phyloP scores from a whole-genome alignment of 2,329 filamentous ascomycete species.

The Beauveria scarabaeidicola region DNA sequence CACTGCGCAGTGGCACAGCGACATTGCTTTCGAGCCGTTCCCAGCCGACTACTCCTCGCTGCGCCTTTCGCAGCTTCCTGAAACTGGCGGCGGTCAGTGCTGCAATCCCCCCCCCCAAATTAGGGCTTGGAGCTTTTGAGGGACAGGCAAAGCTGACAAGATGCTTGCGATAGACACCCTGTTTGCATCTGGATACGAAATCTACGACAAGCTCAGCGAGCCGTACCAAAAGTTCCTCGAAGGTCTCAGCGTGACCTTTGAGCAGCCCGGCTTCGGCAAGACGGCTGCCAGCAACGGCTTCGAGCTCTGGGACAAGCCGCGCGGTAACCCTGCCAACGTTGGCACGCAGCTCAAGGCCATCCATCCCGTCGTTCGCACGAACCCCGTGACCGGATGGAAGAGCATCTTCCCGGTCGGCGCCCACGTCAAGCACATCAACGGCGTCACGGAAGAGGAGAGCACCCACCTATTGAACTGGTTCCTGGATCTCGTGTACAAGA shows the following conservation, averaged over 20 bases:
- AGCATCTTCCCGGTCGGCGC: slow-evolving; percentile 43
- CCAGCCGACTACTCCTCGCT: slow-evolving; percentile 56
- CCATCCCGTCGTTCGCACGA: slow-evolving; percentile 48
- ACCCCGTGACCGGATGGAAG: slow-evolving; percentile 52
- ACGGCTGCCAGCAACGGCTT: slow-evolving; percentile 37
- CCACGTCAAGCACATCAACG: slow-evolving; percentile 43
- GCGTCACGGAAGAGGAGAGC: slow-evolving; percentile 38
- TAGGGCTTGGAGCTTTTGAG: background rate
- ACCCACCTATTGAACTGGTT: slow-evolving; percentile 44
- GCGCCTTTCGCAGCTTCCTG: slow-evolving; percentile 43
- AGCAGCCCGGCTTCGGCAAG: slow-evolving; percentile 40
- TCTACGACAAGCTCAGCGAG: slow-evolving; percentile 54
- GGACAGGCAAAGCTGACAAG: background rate
- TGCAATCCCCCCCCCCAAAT: no score
- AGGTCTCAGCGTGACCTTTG: slow-evolving; percentile 45
- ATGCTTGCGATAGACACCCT: slow-evolving; percentile 39
- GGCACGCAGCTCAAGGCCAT: slow-evolving; percentile 39
- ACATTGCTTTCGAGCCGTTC: slow-evolving; percentile 57
- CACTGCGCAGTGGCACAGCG: slow-evolving; percentile 48
- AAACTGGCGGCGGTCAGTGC: slow-evolving; percentile 41
- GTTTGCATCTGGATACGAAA: slow-evolving; percentile 59
- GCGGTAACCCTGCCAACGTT: slow-evolving; percentile 43
- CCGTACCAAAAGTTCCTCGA: slow-evolving; percentile 52
- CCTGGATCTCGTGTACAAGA: slow-evolving; percentile 40
- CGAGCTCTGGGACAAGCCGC: slow-evolving; percentile 34